Evolutionary conservation across 169 alveolate species (phyloP), one percentile per base, ranked within the genome.

Genomic region (Eimeria necatrix): DNA sequence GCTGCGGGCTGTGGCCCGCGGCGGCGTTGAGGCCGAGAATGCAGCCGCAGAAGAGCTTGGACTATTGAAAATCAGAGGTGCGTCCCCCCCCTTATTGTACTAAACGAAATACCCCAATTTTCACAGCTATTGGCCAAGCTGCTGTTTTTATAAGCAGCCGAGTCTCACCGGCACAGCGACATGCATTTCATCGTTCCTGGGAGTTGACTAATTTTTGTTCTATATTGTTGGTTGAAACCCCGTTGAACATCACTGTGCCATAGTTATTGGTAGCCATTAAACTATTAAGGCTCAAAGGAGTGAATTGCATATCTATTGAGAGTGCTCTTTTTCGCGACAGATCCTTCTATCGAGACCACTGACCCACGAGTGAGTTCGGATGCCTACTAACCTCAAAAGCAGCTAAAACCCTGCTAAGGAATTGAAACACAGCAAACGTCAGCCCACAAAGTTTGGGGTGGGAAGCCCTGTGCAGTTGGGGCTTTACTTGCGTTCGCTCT

Each of bases 331-430:
- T 46, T 74, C 41, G 85, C 8, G 24, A 46, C 85, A 74, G 85
- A 74, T 74, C 41, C 60, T 6, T 74, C 59, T 26, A 18, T 18
- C 48, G 41, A 5, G 61, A 7, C 59, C 7, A 74, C 46, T 46
- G 60, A 46, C 85, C 85, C 85, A 0, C 85, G 49, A 74, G 85
- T 74, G 61, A 24, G 85, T 59, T 53, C 18, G 49, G 20, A 74
- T 16, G 41, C 85, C 32, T 18, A 74, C 46, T 41, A 12, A 26
- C 61, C n/a, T 71, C 51, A 68, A 4, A 68, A 41, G 3, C 6
- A 16, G 8, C 49, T 46, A 49, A 4, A 74, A 41, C n/a, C 18
- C 56, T 53, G 16, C 41, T 8, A 20, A 46, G 61, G 8, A 16
- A 16, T 10, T 18, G 24, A 20, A 46, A 18, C 16, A 7, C 52